Base-by-base conservation (phyloP, 2,329 filamentous ascomycete genomes). In the Fusarium siculi region DNA sequence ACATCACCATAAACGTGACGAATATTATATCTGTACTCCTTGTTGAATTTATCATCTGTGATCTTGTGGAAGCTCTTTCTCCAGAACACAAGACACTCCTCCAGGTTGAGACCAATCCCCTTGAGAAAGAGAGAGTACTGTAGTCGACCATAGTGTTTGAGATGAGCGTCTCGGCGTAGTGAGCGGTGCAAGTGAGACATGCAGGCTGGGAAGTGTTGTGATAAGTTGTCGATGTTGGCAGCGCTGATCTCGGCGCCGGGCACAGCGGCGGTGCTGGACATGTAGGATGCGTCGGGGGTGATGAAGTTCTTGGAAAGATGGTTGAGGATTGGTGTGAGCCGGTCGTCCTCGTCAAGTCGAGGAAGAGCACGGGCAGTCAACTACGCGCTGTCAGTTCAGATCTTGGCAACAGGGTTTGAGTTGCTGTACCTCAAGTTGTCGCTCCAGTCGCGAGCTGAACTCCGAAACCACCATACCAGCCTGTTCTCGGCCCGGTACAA, bases 121-220 rank as follows among this genome's bases (percentile, higher is more conserved):
- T 99, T 99, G 66, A 99, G 88, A 88, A 99, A 99, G 8, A 99
- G 89, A 0, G 93, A 94, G 85, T 98, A 99, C 83, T 99, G 96
- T 15, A 98, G 87, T 72, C 96, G 93, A 19, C 95, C 95, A 78
- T 88, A 97, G 82, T 99, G 95, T 83, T 98, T 98, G 72, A 99
- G 87, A 79, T 99, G 95, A 18, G 91, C 92, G 79, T 97, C 96
- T 68, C 95, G 93, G 62, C 95, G 93, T 37, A 99, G 87, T 7
- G 93, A 93, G 61, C 90, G 91, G 82, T 99, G 96, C 30, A 99
- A 87, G 80, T 96, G 93, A 67, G 93, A 92, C 96, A 98, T 98
- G 85, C 96, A 98, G 12, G 97, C 89, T 0, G 95, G 95, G 84
- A 97, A 97, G 81, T 96, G 91, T 64, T 92, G 87, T 6, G 93